Base-by-base conservation (phyloP, 371 early-diverging fungal genomes). In the Rhizopus sp. region DNA sequence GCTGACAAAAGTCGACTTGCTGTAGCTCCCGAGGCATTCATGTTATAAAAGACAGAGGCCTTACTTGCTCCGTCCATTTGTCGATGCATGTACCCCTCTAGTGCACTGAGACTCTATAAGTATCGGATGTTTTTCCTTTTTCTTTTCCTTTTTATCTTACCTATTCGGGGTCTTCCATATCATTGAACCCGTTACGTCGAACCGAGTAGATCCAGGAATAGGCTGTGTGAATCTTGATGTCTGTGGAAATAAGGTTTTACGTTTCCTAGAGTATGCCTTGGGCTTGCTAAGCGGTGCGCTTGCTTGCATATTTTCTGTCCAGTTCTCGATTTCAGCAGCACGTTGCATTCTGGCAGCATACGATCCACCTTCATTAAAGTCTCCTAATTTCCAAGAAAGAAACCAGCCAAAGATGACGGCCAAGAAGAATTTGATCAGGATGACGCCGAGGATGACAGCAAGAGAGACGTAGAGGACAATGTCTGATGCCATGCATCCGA, bases 381-480 rank as follows among this genome's bases (percentile, higher is more conserved):
- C 87, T 41, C 85, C 89, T 38, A 86, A 66, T 38, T 82, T 75
- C 68, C 81, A 84, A 1, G 81, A 77, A 49, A 90, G 63, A 37
- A 87, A 81, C 89, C 89, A 89, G 34, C 83, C 86, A 75, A 92
- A 93, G 39, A 82, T 69, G 13, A 91, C 63, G 4, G 94, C 92
- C 63, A 90, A 78, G 10, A 71, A 66, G 59, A 93, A 90, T 69
- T 89, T 93, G 71, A 73, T 77, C 52, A 77, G 31, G 44, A 87
- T 85, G 13, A 82, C 80, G 48, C 83, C 84, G 49, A 88, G 57
- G 59, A 85, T 82, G 35, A 88, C 79, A n/a, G 76, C 66, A 29
- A 87, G 73, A 17, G 86, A 86, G 12, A 79, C 73, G 41, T 83
- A 85, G 16, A 87, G 68, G 23, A 83, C 78, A 41, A 87, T 78